A percentile compares a stretch with the other conserved stretches of the same genome.
These are phyloP conservation scores for Mediolabrus comicus DNA, from an alignment of 108 stramenopile genomes.

Conservation along the genomic window DNA sequence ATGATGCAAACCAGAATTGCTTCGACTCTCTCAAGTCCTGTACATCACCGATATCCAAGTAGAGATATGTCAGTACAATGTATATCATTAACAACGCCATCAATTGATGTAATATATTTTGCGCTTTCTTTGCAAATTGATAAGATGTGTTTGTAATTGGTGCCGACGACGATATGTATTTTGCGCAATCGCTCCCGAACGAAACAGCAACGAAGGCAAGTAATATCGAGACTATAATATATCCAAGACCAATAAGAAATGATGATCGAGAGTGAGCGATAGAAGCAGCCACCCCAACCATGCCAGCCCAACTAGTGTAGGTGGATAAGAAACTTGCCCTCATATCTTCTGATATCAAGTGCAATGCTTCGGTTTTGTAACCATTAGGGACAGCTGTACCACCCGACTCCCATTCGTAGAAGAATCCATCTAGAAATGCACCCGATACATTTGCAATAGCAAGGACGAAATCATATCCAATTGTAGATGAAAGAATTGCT, in stretches of 20 bases:
- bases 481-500: slow-evolving; percentile 12
- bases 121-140: slow-evolving; percentile 10
- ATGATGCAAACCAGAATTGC: slow-evolving; percentile 13
- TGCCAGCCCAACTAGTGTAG: slow-evolving; percentile 33
- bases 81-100: slow-evolving; percentile 3
- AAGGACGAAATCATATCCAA: slow-evolving; percentile 19
- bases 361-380: slow-evolving; percentile 31
- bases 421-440: slow-evolving; percentile 42
- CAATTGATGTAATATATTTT: slow-evolving; percentile 6
- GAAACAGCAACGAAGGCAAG: slow-evolving; percentile 24
- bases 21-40: slow-evolving; percentile 1
- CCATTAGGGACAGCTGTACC: slow-evolving; percentile 16
- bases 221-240: slow-evolving; percentile 27
- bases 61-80: slow-evolving; percentile 21
- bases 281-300: slow-evolving; percentile 30
- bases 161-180: slow-evolving; percentile 12
- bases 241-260: slow-evolving; percentile 8
- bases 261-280: slow-evolving; percentile 17
- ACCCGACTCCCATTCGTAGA: slow-evolving; percentile 27
- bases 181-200: slow-evolving; percentile 31
- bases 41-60: background rate
- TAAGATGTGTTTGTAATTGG: slow-evolving; percentile 16
- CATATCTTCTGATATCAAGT: slow-evolving; percentile 22
- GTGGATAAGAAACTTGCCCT: slow-evolving; percentile 27
- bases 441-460: slow-evolving; percentile 33